Evolutionary conservation across 2,329 filamentous ascomycete genomes (phyloP), one percentile per base, ranked within the genome.

Genomic region (Diplodia corticola): DNA sequence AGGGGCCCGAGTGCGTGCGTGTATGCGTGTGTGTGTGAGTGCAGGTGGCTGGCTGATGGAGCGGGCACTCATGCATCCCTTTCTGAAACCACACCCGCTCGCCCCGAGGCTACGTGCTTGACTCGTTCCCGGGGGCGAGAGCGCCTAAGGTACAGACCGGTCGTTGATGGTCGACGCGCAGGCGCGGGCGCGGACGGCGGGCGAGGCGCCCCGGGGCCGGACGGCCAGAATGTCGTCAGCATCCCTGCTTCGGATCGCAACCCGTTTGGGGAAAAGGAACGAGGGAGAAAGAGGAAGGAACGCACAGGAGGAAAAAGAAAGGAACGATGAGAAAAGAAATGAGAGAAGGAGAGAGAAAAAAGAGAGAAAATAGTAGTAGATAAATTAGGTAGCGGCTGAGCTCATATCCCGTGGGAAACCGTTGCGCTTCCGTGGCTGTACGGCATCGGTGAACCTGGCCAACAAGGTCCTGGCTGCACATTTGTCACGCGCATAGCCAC

Each of bases 241-340:
- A 61, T 61, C 57, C 40, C 57, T 61, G 57, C 57, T 49, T 61
- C 57, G 44, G 28, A 61, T 49, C 57, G 33, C 20, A 13, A 22
- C 17, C 57, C 57, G 57, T 61, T 50, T 49, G 44, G 30, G 44
- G 57, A n/a, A 50, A 61, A 61, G 57, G 44, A 61, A 61, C 7
- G 24, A 22, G 10, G 55, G 20, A 26, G 4, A 33, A 46, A 49
- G n/a, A 28, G 37, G 17, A 26, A 33, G n/a, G n/a, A n/a, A n/a
- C n/a, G n/a, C n/a, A n/a, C n/a, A n/a, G n/a, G n/a, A 20, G n/a
- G 37, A 5, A 44, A 7, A n/a, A n/a, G 15, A 7, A n/a, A 44
- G 30, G 30, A n/a, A n/a, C n/a, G n/a, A 37, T 37, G 12, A 13
- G 15, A 9, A 44, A 17, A 44, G 20, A 44, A 5, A n/a, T 5